phyloP scores from a whole-genome alignment of 768 basidiomycete genomes.

The Kwoniella dendrophila region DNA sequence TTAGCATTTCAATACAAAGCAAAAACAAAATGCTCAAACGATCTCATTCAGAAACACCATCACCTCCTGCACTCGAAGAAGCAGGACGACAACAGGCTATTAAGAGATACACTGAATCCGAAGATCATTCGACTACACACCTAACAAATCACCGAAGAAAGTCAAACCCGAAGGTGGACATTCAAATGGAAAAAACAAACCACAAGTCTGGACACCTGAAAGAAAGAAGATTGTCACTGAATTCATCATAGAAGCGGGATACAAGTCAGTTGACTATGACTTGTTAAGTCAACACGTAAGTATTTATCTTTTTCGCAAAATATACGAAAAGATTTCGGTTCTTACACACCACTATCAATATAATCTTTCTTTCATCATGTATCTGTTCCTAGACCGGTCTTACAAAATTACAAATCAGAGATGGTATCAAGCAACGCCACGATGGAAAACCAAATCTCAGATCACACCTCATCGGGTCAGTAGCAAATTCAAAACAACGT shows the following conservation, averaged over 20 bases:
- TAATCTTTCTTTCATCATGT: background rate
- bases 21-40: too few species aligned
- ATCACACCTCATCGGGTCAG: slow-evolving; percentile 3
- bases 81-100: too few species aligned
- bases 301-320: background rate
- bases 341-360: background rate
- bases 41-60: too few species aligned
- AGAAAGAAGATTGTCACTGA: slow-evolving; percentile 13
- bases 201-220: slow-evolving; percentile 10
- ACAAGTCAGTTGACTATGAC: background rate
- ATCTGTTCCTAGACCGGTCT: slow-evolving; percentile 13
- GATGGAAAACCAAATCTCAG: slow-evolving; percentile 14
- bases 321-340: background rate
- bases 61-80: too few species aligned
- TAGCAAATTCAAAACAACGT: slow-evolving; percentile 6
- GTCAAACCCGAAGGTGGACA: too few species aligned
- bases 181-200: too few species aligned
- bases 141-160: too few species aligned
- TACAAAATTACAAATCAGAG: slow-evolving; percentile 13
- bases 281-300: slow-evolving; percentile 6
- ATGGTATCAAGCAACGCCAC: slow-evolving; percentile 7
- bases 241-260: slow-evolving; percentile 7
- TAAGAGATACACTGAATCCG: too few species aligned
- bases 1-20: too few species aligned
- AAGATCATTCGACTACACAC: too few species aligned